These are phyloP conservation scores for Botrytis fabae DNA, from an alignment of 2,329 filamentous ascomycete species.

Conservation along the genomic window DNA sequence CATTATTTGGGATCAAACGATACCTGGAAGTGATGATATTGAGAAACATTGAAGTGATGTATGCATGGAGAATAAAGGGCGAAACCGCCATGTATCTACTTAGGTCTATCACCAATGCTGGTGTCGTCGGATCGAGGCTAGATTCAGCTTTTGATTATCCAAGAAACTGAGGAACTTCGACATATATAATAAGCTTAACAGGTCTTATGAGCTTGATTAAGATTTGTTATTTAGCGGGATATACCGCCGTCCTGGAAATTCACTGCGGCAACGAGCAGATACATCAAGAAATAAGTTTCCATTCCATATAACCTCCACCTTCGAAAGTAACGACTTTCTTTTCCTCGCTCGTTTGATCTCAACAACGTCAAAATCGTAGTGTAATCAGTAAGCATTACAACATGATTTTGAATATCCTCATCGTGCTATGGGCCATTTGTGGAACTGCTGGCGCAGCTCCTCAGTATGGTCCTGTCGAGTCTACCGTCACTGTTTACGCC, in stretches of 20 bases:
- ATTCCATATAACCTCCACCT: background rate
- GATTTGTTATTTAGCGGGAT: background rate
- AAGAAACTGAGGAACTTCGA: too few relatives aligned
- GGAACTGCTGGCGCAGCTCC: background rate
- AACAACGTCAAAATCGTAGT: background rate
- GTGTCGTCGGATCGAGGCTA: background rate
- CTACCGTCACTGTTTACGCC: background rate
- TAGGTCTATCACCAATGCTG: background rate
- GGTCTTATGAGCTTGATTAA: background rate
- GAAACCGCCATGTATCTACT: rapidly evolving
- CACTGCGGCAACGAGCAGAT: background rate
- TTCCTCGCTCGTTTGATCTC: background rate
- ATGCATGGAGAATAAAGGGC: background rate
- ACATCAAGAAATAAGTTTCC: background rate
- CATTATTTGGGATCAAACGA: background rate
- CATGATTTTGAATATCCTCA: background rate
- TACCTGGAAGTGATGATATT: background rate
- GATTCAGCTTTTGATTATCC: background rate
- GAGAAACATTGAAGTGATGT: background rate
- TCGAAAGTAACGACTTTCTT: background rate
- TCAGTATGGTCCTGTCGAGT: background rate
- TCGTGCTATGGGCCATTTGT: background rate
- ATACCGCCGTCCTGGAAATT: background rate
- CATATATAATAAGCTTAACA: background rate
- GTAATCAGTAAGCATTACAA: background rate